phyloP scores from a whole-genome alignment of 352 stramenopile genomes.

The Globisporangium polare region DNA sequence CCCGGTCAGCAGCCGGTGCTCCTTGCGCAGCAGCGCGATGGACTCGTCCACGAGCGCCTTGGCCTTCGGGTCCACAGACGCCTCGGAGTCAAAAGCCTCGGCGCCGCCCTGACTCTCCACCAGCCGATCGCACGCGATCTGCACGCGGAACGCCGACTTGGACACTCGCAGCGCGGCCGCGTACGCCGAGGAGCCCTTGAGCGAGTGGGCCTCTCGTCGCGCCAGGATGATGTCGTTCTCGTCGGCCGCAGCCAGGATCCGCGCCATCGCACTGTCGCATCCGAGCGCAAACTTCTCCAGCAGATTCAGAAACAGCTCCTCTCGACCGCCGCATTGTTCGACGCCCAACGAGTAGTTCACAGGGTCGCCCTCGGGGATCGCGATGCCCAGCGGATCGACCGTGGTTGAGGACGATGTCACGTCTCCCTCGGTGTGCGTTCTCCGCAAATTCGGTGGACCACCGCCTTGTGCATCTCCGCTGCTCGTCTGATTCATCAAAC shows the following conservation, averaged over 20 bases:
- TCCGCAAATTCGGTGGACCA: neutral
- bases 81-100: conserved; percentile 19
- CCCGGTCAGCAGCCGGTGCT: conserved; percentile 57
- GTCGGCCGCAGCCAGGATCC: conserved; percentile 46
- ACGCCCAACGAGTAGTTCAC: conserved; percentile 78
- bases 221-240: conserved; percentile 43
- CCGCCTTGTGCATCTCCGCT: neutral
- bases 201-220: conserved; percentile 67
- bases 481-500: neutral
- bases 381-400: conserved; percentile 30
- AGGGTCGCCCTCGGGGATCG: conserved; percentile 73
- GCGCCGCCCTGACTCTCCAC: conserved; percentile 34
- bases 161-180: conserved; percentile 71
- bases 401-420: conserved; percentile 12
- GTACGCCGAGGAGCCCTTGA: conserved; percentile 81
- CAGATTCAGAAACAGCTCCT: conserved; percentile 77
- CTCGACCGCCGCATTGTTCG: conserved; percentile 68
- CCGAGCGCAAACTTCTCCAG: conserved; percentile 74
- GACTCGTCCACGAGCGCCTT: conserved; percentile 39
- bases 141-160: conserved; percentile 77
- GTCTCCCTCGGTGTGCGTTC: conserved; percentile 13
- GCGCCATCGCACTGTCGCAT: conserved; percentile 53
- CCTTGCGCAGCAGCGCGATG: conserved; percentile 46
- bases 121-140: conserved; percentile 68
- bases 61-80: conserved; percentile 16